Base-by-base conservation (phyloP, 495 filamentous ascomycete genomes). In the Xylaria scruposa region DNA sequence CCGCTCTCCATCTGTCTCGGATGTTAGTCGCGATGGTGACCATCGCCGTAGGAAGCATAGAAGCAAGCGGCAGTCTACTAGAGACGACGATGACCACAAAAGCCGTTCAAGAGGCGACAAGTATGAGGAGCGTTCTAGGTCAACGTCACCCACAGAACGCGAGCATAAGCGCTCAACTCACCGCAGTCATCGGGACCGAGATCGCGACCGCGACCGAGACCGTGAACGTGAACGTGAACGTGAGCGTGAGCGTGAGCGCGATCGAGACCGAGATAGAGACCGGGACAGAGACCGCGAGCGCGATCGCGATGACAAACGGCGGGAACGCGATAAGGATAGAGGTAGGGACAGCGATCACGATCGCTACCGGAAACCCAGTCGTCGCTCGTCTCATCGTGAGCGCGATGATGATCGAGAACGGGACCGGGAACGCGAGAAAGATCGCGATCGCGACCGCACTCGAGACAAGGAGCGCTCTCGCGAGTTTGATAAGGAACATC, bases 1-100 rank as follows among this genome's bases (percentile, higher is more conserved):
- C 73, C 88, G 86, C 15, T 91, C 90, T 4, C 76, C 81, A 9
- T 89, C 85, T 33, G 74, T 77, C 15, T 81, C 86, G 0, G 81
- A 85, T 15, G 82, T 82, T 38, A 83, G 82, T 19, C 85, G 85
- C 33, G 86, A 88, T 36, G 85, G 89, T 40, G 84, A 73, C 78
- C 82, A 72, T 79, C 85, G 64, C 83, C 82, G 75, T 76, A 86
- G 75, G 81, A 88, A 71, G 49, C 87, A 87, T 67, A 85, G 67
- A 77, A 84, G 76, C 77, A 82, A 73, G 78, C 84, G 77, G 80
- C 85, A 77, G 68, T 79, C 80, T n/a, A 74, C 77, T 21, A 73
- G 78, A 71, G 77, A 76, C 4, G 82, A 80, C 13, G 82, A 84
- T 46, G 76, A 80, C 21, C 76, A 83, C 19, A 81, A 78, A 26